Conservation (phyloP, 495 filamentous ascomycete genomes). For the Penicillium bialowiezense region DNA sequence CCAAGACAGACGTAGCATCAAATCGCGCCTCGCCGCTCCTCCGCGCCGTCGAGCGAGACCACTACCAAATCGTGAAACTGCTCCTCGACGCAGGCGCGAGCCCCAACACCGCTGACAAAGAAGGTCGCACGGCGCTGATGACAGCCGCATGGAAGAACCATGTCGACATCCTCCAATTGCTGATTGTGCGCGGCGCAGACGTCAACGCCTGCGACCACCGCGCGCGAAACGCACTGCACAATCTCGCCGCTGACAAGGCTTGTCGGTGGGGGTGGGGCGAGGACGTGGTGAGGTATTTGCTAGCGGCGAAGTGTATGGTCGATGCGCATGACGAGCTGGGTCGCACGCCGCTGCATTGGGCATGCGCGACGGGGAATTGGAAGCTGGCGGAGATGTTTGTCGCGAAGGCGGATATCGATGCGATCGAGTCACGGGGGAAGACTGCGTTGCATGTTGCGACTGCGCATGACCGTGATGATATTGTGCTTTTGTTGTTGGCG, state of each 20-base stretch:
- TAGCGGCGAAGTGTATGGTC: slow-evolving; percentile 41
- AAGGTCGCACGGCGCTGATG: slow-evolving; percentile 56
- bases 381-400: slow-evolving; percentile 55
- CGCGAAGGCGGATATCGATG: slow-evolving; percentile 44
- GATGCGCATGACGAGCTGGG: slow-evolving; percentile 47
- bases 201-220: slow-evolving; percentile 42
- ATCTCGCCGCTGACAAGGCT: slow-evolving; percentile 54
- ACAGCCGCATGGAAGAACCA: slow-evolving; percentile 57
- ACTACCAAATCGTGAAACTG: slow-evolving; percentile 43
- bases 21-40: slow-evolving; percentile 46
- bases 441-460: slow-evolving; percentile 60
- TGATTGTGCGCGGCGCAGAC: slow-evolving; percentile 49
- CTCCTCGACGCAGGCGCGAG: slow-evolving; percentile 44
- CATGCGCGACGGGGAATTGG: slow-evolving; percentile 58
- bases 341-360: slow-evolving; percentile 61
- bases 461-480: slow-evolving; percentile 49
- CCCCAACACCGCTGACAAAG: slow-evolving; percentile 40
- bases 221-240: slow-evolving; percentile 48
- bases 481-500: slow-evolving; percentile 53
- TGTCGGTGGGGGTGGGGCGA: slow-evolving; percentile 47
- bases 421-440: slow-evolving; percentile 56
- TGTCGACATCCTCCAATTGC: slow-evolving; percentile 45
- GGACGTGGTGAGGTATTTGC: slow-evolving; percentile 44
- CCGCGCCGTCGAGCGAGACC: slow-evolving; percentile 50
- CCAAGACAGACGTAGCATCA: slow-evolving; percentile 39